Conservation (phyloP, 139 green algal genomes). For the Astrephomene gubernaculifera region DNA sequence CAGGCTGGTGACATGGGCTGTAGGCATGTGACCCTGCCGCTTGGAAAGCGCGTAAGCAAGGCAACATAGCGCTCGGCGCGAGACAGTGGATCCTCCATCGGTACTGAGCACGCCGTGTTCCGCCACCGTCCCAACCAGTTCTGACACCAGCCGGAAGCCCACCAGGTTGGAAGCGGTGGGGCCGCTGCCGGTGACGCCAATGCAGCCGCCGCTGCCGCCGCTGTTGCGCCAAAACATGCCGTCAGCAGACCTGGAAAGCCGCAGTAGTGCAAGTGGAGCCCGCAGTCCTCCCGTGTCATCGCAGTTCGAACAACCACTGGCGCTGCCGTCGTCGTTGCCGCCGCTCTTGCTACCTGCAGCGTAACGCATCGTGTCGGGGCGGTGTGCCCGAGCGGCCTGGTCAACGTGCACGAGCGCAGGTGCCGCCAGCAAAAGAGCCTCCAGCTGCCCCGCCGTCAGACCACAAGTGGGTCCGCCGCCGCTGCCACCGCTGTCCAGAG, state of each 20-base stretch:
- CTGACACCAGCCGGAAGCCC: slow-evolving; percentile 10
- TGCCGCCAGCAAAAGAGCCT: slow-evolving; percentile 6
- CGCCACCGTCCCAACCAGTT: not conserved
- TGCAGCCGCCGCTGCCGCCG: not conserved
- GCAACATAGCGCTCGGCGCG: not conserved
- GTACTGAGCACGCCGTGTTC: not conserved
- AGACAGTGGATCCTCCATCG: not conserved
- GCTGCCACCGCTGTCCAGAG: not conserved
- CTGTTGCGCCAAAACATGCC: not conserved
- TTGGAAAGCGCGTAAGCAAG: slow-evolving; percentile 11
- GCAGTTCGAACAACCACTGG: too few relatives aligned
- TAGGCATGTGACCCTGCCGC: not conserved
- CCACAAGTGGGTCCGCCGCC: not conserved
- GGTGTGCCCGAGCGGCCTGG: too few relatives aligned
- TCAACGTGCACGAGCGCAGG: not conserved
- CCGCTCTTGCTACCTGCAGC: too few relatives aligned
- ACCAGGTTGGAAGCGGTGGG: not conserved
- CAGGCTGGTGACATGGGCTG: not conserved
- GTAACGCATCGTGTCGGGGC: too few relatives aligned
- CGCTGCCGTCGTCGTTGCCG: too few relatives aligned
- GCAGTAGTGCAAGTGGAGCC: not conserved
- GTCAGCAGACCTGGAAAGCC: not conserved
- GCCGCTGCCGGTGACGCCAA: not conserved
- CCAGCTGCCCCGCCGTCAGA: not conserved
- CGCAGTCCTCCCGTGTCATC: too few relatives aligned